These are phyloP conservation scores for Tricholoma saponaceum DNA, from an alignment of 768 basidiomycete genomes.

Conservation along the genomic window DNA sequence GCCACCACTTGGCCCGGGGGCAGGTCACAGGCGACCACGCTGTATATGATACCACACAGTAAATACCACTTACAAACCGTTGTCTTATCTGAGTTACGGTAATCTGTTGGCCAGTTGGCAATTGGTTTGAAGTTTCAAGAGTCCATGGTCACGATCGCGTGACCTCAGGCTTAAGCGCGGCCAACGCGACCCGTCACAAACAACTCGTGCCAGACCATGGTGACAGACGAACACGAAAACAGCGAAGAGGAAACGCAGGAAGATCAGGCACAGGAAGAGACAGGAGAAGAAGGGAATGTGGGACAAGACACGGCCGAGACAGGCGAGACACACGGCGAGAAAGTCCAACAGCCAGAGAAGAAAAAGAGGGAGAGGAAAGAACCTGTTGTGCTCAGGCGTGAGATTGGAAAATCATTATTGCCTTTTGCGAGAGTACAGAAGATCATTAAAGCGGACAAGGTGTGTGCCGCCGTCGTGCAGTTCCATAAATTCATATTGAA, in stretches of 20 bases:
- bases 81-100: too few relatives aligned
- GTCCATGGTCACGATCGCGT: too few relatives aligned
- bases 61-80: too few relatives aligned
- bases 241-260: constrained; percentile 1
- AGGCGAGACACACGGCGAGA: not conserved
- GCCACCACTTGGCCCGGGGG: not conserved
- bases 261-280: not conserved
- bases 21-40: not conserved
- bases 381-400: constrained; percentile 22
- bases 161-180: too few relatives aligned
- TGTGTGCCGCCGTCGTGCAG: constrained; percentile 18
- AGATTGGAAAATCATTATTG: constrained; percentile 64
- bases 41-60: too few relatives aligned
- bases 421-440: constrained; percentile 78
- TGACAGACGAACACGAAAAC: not conserved
- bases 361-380: constrained; percentile 27
- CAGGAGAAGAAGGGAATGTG: not conserved
- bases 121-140: too few relatives aligned
- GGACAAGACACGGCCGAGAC: not conserved
- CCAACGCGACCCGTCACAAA: constrained; percentile 15
- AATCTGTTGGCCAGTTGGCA: too few relatives aligned
- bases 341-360: constrained; percentile 14
- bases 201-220: not conserved
- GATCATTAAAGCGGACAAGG: constrained; percentile 86
- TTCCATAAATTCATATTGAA: not conserved